Evolutionary conservation across 148 eudicot genomes (phyloP).

Genomic region (Talinum fruticosum): DNA sequence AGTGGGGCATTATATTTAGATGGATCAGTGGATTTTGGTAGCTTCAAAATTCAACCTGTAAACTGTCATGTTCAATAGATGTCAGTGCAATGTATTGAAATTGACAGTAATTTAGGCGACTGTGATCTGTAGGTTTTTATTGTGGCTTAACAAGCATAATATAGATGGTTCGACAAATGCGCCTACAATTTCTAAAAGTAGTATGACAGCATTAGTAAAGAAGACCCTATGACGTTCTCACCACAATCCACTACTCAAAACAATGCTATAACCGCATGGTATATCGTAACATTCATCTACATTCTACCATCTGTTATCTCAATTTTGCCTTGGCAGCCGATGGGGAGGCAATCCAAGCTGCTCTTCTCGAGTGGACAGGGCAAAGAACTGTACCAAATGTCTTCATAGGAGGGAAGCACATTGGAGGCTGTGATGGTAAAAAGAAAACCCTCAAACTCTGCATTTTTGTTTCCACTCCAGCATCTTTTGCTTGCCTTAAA

Average conservation of each 20-base stretch:
- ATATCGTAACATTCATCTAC: neutral
- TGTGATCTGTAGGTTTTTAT: too few relatives aligned
- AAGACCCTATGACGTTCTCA: neutral
- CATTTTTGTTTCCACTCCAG: neutral
- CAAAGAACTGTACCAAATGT: slow-evolving; percentile 86
- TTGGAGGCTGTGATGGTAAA: slow-evolving; percentile 76
- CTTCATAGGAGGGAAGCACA: slow-evolving; percentile 69
- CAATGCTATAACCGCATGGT: neutral
- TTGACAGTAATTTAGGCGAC: neutral
- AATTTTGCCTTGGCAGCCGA: slow-evolving; percentile 40
- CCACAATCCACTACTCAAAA: neutral
- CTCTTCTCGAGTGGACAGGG: slow-evolving; percentile 68
- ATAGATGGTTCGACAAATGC: too few relatives aligned
- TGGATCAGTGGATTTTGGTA: neutral
- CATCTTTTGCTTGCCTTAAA: neutral
- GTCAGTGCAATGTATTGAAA: neutral
- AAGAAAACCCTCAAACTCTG: neutral
- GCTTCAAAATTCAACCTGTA: neutral
- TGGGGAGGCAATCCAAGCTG: slow-evolving; percentile 64
- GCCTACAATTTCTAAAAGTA: too few relatives aligned
- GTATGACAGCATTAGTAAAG: neutral
- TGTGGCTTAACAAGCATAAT: too few relatives aligned
- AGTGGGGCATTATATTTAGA: neutral
- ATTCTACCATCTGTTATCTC: neutral
- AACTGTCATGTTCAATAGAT: neutral